phyloP scores from a whole-genome alignment of 2,329 filamentous ascomycete species.

The Metarhizium anisopliae region DNA sequence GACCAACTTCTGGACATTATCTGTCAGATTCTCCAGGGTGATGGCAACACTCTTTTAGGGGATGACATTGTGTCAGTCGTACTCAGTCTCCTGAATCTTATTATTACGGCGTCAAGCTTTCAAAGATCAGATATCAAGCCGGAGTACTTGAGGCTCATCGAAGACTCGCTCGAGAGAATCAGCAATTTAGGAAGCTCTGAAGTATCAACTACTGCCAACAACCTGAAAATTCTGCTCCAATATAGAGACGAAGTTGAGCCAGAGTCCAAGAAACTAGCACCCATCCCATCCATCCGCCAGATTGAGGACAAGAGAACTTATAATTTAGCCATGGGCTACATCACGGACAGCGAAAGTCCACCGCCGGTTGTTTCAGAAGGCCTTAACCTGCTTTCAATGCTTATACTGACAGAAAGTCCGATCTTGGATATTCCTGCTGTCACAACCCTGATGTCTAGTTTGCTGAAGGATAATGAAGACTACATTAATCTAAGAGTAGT shows the following conservation, averaged over 20 bases:
- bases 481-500: slow-evolving; percentile 64
- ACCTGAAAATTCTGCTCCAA: slow-evolving; percentile 44
- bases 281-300: slow-evolving; percentile 35
- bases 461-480: slow-evolving; percentile 59
- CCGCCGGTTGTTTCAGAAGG: slow-evolving; percentile 60
- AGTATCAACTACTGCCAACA: slow-evolving; percentile 44
- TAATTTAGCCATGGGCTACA: slow-evolving; percentile 53
- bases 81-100: slow-evolving; percentile 52
- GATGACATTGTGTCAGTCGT: slow-evolving; percentile 44
- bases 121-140: slow-evolving; percentile 36
- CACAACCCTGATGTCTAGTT: slow-evolving; percentile 52
- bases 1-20: slow-evolving; percentile 57
- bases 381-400: slow-evolving; percentile 46
- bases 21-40: slow-evolving; percentile 46
- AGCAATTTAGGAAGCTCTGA: slow-evolving; percentile 28
- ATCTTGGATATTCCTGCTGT: slow-evolving; percentile 59
- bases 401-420: slow-evolving; percentile 47
- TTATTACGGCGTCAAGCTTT: slow-evolving; percentile 50
- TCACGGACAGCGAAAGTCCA: slow-evolving; percentile 51
- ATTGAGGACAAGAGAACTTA: slow-evolving; percentile 55
- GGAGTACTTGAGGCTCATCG: slow-evolving; percentile 34
- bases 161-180: slow-evolving; percentile 37
- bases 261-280: slow-evolving; percentile 27
- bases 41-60: slow-evolving; percentile 29
- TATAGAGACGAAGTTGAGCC: slow-evolving; percentile 45